Conservation (phyloP, 257 asterid genomes). For the Salvia hispanica region DNA sequence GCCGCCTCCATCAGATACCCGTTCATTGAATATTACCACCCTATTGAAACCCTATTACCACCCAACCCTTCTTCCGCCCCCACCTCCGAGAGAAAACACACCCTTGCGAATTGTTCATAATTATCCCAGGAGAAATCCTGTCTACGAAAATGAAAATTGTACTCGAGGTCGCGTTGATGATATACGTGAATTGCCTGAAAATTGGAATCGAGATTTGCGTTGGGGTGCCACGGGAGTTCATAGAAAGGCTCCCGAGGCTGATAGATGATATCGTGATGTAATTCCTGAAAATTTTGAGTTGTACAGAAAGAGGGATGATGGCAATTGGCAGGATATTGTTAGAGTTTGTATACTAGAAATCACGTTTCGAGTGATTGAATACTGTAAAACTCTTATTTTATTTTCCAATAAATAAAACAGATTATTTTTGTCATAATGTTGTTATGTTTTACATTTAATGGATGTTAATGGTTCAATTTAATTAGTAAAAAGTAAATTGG, state of each 20-base stretch:
- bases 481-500: too few species aligned
- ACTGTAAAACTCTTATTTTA: too few species aligned
- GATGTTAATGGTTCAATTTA: too few species aligned
- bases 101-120: conserved; percentile 30
- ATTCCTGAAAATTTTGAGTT: conserved; percentile 20
- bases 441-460: too few species aligned
- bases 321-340: too few species aligned
- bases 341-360: too few species aligned
- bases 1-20: conserved; percentile 38
- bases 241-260: conserved; percentile 32
- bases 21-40: conserved; percentile 25
- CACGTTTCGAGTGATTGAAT: too few species aligned
- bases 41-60: conserved; percentile 40
- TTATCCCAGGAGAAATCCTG: conserved; percentile 36
- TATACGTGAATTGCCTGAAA: conserved; percentile 24
- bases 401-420: too few species aligned
- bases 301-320: conserved; percentile 26
- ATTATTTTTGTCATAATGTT: too few species aligned
- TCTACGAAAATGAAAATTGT: conserved; percentile 36
- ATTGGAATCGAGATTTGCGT: conserved; percentile 26
- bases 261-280: conserved; percentile 22
- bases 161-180: conserved; percentile 22
- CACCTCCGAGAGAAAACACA: conserved; percentile 31
- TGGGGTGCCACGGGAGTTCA: conserved; percentile 25
- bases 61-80: conserved; percentile 34